These are phyloP conservation scores for Cichorium intybus DNA, from an alignment of 140 eudicot species.

Conservation along the genomic window DNA sequence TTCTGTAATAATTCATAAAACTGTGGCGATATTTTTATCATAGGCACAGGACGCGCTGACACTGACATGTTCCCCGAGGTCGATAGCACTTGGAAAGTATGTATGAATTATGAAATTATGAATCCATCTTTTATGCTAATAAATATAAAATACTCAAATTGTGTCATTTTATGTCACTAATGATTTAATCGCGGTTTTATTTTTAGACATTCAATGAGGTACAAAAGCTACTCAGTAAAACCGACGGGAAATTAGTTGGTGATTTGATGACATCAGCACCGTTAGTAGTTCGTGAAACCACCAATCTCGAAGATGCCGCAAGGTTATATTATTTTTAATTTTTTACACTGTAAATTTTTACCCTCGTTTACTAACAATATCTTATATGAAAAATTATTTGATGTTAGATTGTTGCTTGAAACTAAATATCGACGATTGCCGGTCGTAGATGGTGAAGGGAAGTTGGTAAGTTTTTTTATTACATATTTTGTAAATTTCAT, in stretches of 20 bases:
- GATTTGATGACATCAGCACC: constrained; percentile 96
- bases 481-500: too few relatives aligned
- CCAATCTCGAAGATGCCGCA: constrained; percentile 93
- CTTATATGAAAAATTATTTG: constrained; percentile 1
- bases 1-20: too few relatives aligned
- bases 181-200: too few relatives aligned
- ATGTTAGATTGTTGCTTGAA: constrained; percentile 71
- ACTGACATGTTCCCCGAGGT: constrained; percentile 71
- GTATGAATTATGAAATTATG: too few relatives aligned
- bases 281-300: constrained; percentile 73
- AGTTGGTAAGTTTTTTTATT: constrained; percentile 56
- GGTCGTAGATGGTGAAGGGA: constrained; percentile 80
- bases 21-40: background rate
- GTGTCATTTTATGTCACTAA: too few relatives aligned
- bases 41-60: constrained; percentile 51
- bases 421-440: constrained; percentile 97
- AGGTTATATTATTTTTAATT: constrained; percentile 29
- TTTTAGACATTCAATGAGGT: constrained; percentile 77
- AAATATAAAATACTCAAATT: too few relatives aligned
- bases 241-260: constrained; percentile 75
- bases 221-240: constrained; percentile 59
- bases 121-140: constrained; percentile 4
- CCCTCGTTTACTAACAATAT: background rate
- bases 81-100: constrained; percentile 76
- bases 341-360: too few relatives aligned